Evolutionary conservation across 2,329 filamentous ascomycete species (phyloP).

Genomic region (Xylaria sp.): DNA sequence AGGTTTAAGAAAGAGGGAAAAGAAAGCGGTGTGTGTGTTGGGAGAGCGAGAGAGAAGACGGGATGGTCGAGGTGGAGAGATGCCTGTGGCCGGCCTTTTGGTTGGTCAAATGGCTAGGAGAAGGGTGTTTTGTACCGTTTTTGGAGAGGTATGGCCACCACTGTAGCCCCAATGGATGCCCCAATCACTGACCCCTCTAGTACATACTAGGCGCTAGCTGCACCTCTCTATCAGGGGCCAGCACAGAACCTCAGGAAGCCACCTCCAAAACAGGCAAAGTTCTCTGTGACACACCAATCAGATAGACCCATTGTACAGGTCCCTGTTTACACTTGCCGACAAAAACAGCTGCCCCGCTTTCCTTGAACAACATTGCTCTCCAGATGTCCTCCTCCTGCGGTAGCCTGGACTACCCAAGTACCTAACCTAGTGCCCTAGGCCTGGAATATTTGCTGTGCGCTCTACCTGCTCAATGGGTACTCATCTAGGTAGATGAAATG

Average conservation of each 20-base stretch:
- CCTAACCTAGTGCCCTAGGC: neutral
- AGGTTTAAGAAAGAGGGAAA: slow-evolving; percentile 42
- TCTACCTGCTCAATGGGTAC: neutral
- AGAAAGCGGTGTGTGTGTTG: slow-evolving; percentile 39
- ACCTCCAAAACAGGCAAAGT: slow-evolving; percentile 34
- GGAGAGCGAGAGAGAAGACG: slow-evolving; percentile 36
- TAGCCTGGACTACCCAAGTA: slow-evolving; percentile 3
- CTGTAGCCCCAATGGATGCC: slow-evolving; percentile 11
- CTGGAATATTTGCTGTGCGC: neutral
- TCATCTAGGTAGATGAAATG: neutral
- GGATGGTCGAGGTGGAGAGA: slow-evolving; percentile 40
- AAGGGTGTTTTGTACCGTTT: slow-evolving; percentile 26
- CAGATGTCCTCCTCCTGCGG: slow-evolving; percentile 8
- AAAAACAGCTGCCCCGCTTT: slow-evolving; percentile 35
- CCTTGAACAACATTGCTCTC: slow-evolving; percentile 17
- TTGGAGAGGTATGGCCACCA: slow-evolving; percentile 23
- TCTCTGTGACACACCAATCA: slow-evolving; percentile 26
- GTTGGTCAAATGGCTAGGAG: slow-evolving; percentile 29
- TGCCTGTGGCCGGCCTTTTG: slow-evolving; percentile 30
- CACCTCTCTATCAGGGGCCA: slow-evolving; percentile 20
- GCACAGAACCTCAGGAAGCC: slow-evolving; percentile 27
- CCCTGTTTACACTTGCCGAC: slow-evolving; percentile 38
- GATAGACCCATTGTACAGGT: slow-evolving; percentile 14
- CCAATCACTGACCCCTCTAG: neutral
- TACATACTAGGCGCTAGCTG: neutral